Conservation (phyloP, 768 basidiomycete species). For the Podaxis rugospora region DNA sequence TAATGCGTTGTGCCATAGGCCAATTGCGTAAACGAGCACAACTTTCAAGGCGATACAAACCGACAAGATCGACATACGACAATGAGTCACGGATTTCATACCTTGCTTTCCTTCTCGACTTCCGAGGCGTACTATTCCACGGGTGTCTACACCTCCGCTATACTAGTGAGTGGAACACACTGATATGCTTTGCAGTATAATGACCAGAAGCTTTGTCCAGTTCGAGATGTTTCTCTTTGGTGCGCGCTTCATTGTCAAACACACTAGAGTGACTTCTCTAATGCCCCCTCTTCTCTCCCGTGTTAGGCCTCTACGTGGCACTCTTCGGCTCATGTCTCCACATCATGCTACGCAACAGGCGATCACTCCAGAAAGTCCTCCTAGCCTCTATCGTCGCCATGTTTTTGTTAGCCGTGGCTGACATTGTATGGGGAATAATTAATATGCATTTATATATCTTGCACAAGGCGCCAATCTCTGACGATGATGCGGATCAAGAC, state of each 20-base stretch:
- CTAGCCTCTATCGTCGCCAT: conserved; percentile 23
- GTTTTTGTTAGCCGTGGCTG: conserved; percentile 25
- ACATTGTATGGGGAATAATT: conserved; percentile 25
- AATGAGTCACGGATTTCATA: conserved; percentile 3
- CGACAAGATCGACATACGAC: not conserved
- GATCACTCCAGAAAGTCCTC: conserved; percentile 20
- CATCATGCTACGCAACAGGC: conserved; percentile 20
- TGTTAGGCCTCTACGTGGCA: conserved; percentile 7
- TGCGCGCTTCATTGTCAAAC: not conserved
- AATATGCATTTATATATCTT: conserved; percentile 25
- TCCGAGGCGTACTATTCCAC: conserved; percentile 6
- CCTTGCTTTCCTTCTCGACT: conserved; percentile 3
- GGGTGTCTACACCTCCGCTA: conserved; percentile 3
- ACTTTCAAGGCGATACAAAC: not conserved
- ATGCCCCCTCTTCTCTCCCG: not conserved
- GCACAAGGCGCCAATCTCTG: conserved; percentile 11
- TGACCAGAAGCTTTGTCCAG: not conserved
- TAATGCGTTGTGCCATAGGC: not conserved
- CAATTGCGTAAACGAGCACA: not conserved
- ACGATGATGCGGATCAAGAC: not conserved
- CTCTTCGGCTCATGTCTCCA: conserved; percentile 9
- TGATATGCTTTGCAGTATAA: not conserved
- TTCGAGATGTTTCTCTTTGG: conserved; percentile 12
- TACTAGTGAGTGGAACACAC: not conserved
- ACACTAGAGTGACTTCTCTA: not conserved